Percentiles rank a stretch among this genome's conserved stretches.
Evolutionary conservation across 2,329 filamentous ascomycete genomes (phyloP).

Genomic region (Exophiala sideris): DNA sequence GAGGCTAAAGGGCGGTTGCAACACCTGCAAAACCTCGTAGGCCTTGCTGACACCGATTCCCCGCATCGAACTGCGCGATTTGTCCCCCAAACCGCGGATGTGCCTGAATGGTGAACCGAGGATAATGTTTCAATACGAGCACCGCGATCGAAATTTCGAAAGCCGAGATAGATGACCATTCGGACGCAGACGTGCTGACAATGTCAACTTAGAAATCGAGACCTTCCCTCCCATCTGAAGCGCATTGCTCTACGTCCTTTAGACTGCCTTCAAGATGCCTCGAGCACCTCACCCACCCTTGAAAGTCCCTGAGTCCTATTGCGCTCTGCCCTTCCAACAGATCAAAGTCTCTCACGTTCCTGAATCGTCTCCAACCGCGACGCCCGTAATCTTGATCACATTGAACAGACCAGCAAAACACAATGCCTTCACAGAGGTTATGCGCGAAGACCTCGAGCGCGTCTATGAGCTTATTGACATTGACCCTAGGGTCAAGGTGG

Average conservation of each 20-base stretch:
- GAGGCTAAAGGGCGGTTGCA: too few relatives aligned
- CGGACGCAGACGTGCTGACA: not conserved
- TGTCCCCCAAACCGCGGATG: not conserved
- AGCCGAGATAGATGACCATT: not conserved
- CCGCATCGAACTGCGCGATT: not conserved
- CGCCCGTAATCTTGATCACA: conserved; percentile 60
- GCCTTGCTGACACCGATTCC: not conserved
- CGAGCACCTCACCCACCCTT: conserved; percentile 15
- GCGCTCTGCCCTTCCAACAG: conserved; percentile 32
- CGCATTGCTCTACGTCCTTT: not conserved
- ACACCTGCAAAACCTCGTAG: too few relatives aligned
- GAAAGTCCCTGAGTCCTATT: conserved; percentile 36
- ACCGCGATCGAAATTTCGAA: not conserved
- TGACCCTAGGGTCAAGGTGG: conserved; percentile 54
- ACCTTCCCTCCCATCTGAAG: not conserved
- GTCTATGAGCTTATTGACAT: conserved; percentile 52
- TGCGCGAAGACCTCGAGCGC: conserved; percentile 59
- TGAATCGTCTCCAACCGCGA: conserved; percentile 50
- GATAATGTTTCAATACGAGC: not conserved
- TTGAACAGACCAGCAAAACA: conserved; percentile 63
- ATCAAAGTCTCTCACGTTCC: conserved; percentile 40
- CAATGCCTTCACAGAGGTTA: conserved; percentile 67
- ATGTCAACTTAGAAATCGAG: not conserved
- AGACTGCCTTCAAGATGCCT: conserved; percentile 15
- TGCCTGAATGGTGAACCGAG: not conserved